Evolutionary conservation across 306 rosid genomes (phyloP), one percentile per base, ranked within the genome.

Genomic region (Prosopis cineraria): DNA sequence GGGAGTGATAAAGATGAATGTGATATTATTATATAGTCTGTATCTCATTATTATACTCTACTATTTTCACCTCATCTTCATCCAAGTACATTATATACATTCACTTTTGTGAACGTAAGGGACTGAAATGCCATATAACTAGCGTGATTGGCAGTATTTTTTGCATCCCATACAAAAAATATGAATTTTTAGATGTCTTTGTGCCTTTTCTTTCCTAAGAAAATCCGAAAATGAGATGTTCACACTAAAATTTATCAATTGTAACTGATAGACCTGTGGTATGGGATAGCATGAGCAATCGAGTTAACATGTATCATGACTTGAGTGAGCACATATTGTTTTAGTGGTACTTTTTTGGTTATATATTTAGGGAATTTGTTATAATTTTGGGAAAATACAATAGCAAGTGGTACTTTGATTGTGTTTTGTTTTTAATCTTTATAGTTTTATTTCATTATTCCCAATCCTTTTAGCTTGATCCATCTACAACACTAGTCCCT

Each of bases 271-370:
- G 47, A 68, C 65, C 66, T 74, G 68, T 53, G 29, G 29, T 22
- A 7, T 53, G 59, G 59, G 29, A 52, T 20, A 9, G 59, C 3
- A 24, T 25, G 14, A 55, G 63, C 33, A 24, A 10, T 33, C 11
- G 7, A 19, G 10, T 39, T 58, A 63, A 31, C 19, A 39, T 62
- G 72, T 47, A 29, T 71, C 55, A 22, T 7, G 27, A 30, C 33
- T 65, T 72, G 33, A 45, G 41, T 24, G 55, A 22, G 41, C 66
- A 55, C 67, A 68, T 70, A 79, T 24, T 20, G 4, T 62, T 74
- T 29, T 64, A 10, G 37, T 45, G 7, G 20, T 50, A 24, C 50
- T 62, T 40, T 4, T 55, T 56, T 7, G 34, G 33, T 11, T 10
- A 40, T 24, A 4, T 29, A 72, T 25, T 31, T 74, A 22, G 4